Base-by-base conservation (phyloP, 352 stramenopile species). In the Pythium diclinum region DNA sequence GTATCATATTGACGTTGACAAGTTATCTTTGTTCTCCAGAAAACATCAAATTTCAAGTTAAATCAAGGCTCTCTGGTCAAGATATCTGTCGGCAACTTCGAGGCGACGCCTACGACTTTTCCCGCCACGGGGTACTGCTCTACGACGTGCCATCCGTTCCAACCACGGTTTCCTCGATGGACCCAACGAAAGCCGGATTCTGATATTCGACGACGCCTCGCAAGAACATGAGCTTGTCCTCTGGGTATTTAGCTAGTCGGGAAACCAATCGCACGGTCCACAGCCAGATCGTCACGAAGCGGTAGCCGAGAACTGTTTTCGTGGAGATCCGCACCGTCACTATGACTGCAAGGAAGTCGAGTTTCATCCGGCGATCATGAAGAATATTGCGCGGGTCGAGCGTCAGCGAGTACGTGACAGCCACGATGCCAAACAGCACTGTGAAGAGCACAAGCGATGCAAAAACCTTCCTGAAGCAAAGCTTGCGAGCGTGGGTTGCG, bases 261-360 rank as follows among this genome's bases (percentile, higher is more conserved):
- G 32, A 65, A 6, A 51, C 40, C 7, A 69, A 49, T 1, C 63
- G 63, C 30, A 44, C 40, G 14, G 63, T 69, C 63, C 63, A 69
- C 2, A 65, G 38, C 47, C 36, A 52, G 21, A 69, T 63, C n/a
- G 63, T 69, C n/a, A 21, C 55, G 8, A 69, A 42, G 17, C 63
- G 63, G 38, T 69, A 69, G 9, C 19, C 54, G 30, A 68, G 25
- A 28, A 28, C 25, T 3, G 25, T 28, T 28, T 28, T 28, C 25
- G 25, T 49, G 46, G 64, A 69, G 0, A 55, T 69, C 10, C 40
- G 23, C 3, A 46, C 64, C 47, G 40, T 69, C 14, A 69, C 33
- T 3, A 56, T 42, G 6, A 69, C 13, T 11, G 63, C 60, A 25
- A 69, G 21, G 1, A 48, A 60, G 28, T 55, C 63, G 21, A 69